Evolutionary conservation across 306 rosid genomes (phyloP).

Genomic region (Medicago ruthenica): DNA sequence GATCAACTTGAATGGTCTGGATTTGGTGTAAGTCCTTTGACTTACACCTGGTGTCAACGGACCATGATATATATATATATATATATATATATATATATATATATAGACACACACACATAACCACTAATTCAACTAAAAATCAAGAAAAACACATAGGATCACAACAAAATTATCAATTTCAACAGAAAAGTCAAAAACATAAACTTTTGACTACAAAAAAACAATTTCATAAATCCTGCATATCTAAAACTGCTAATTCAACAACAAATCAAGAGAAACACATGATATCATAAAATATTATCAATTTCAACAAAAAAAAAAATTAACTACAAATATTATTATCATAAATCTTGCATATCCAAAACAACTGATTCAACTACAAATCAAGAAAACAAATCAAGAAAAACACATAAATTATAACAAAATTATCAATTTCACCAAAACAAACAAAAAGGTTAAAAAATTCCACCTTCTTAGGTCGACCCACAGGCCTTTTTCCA

Average conservation of each 20-base stretch:
- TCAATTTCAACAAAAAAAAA: neutral
- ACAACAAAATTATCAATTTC: neutral
- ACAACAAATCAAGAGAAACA: neutral
- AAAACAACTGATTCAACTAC: neutral
- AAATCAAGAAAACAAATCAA: neutral
- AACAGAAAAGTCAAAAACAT: neutral
- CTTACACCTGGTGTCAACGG: too few species aligned
- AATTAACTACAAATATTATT: neutral
- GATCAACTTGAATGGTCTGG: too few species aligned
- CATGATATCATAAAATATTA: too few species aligned
- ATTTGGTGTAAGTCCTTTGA: too few species aligned
- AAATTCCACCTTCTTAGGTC: slow-evolving; percentile 76
- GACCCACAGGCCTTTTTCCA: slow-evolving; percentile 73
- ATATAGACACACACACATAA: too few species aligned
- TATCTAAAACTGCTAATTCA: neutral
- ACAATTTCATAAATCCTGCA: neutral
- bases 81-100: too few species aligned
- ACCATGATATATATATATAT: too few species aligned
- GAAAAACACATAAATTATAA: neutral
- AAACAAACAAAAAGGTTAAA: neutral
- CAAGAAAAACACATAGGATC: neutral
- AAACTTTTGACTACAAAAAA: slow-evolving; percentile 38
- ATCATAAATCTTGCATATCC: neutral
- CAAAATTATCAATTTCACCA: neutral
- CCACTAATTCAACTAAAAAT: neutral